Evolutionary conservation across 768 basidiomycete species (phyloP).

Genomic region (Pisolithus microcarpus): DNA sequence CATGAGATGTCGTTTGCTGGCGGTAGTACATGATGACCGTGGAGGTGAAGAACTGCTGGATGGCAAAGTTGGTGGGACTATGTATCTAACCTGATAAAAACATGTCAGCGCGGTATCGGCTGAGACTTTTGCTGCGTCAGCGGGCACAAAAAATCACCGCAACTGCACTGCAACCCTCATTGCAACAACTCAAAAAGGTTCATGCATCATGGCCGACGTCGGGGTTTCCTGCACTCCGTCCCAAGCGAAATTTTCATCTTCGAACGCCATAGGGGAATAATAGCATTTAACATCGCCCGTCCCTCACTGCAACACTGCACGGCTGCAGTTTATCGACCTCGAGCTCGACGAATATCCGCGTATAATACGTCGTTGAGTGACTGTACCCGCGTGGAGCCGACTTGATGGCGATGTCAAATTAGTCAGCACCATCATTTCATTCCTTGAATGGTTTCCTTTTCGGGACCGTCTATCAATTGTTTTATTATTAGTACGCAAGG

Average conservation of each 20-base stretch:
- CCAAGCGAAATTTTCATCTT: too few species aligned
- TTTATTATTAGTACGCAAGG: too few species aligned
- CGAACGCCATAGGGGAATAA: not conserved
- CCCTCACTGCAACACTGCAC: not conserved
- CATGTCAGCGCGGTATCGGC: constrained; percentile 5
- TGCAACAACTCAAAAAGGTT: too few species aligned
- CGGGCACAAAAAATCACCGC: not conserved
- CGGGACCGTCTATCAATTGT: too few species aligned
- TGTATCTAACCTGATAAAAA: constrained; percentile 2
- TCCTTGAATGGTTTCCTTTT: not conserved
- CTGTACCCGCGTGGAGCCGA: too few species aligned
- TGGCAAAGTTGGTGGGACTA: constrained; percentile 11
- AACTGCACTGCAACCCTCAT: not conserved
- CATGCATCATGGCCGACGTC: too few species aligned
- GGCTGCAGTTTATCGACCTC: not conserved
- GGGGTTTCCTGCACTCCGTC: too few species aligned
- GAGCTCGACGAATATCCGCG: not conserved
- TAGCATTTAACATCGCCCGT: not conserved
- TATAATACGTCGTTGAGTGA: too few species aligned
- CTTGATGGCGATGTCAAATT: not conserved
- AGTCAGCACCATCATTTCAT: not conserved
- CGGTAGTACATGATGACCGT: constrained; percentile 8
- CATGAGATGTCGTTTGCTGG: constrained; percentile 7
- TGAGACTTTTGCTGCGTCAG: constrained; percentile 6
- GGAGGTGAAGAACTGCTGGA: not conserved